Evolutionary conservation across 176 grass and related monocot species (phyloP).

Genomic region (Musa beccarii): DNA sequence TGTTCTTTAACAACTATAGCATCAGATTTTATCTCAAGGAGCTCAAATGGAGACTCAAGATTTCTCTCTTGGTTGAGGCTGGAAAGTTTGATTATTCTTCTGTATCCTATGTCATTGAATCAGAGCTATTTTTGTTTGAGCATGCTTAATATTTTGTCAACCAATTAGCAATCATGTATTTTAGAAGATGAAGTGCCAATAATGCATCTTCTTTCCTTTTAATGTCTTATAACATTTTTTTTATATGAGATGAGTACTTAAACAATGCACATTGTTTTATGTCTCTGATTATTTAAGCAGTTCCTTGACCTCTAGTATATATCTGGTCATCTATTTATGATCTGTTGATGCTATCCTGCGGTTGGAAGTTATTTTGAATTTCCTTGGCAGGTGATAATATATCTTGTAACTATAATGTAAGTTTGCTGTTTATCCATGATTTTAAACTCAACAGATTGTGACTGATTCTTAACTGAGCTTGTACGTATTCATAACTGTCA

Average conservation of each 20-base stretch:
- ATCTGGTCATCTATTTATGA: slow-evolving; percentile 12
- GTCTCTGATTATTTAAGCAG: slow-evolving; percentile 14
- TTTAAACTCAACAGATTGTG: neutral
- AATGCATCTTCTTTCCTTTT: neutral
- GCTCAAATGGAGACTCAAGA: slow-evolving; percentile 29
- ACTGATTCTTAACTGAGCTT: neutral
- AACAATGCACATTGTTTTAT: neutral
- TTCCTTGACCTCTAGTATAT: slow-evolving; percentile 54
- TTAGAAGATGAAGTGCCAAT: neutral
- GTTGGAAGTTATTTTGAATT: slow-evolving; percentile 33
- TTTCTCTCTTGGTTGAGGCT: slow-evolving; percentile 36
- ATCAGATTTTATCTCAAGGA: slow-evolving; percentile 37
- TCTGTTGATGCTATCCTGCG: slow-evolving; percentile 35
- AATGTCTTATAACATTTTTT: neutral
- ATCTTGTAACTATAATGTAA: slow-evolving; percentile 22
- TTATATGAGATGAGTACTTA: neutral
- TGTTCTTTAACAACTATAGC: slow-evolving; percentile 33
- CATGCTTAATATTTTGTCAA: neutral
- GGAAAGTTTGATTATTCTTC: slow-evolving; percentile 33
- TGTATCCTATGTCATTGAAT: slow-evolving; percentile 51
- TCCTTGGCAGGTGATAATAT: slow-evolving; percentile 54
- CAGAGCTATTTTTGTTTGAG: neutral
- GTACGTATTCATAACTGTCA: neutral
- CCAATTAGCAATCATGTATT: neutral
- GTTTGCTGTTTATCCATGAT: slow-evolving; percentile 3